phyloP scores from a whole-genome alignment of 805 yeast species.

The Gaillardinia entomophila region DNA sequence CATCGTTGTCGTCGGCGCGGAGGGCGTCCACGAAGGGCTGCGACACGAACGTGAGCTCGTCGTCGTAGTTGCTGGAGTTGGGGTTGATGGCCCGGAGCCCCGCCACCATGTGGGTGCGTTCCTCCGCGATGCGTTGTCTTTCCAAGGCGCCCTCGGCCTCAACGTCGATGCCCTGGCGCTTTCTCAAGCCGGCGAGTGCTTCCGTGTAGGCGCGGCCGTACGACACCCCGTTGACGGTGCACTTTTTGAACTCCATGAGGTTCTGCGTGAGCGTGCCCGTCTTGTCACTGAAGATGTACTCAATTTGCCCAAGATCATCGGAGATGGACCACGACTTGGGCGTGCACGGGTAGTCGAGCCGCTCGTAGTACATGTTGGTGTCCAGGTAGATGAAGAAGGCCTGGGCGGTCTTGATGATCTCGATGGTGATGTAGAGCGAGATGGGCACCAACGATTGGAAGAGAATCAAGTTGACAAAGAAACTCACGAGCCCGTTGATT shows the following conservation, averaged over 20 bases:
- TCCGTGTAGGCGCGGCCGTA: slow-evolving; percentile 83
- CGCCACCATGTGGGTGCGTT: slow-evolving; percentile 54
- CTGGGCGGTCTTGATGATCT: slow-evolving; percentile 76
- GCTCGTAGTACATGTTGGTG: slow-evolving; percentile 61
- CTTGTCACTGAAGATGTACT: slow-evolving; percentile 77
- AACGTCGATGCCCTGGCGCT: slow-evolving; percentile 72
- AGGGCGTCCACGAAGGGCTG: slow-evolving; percentile 61
- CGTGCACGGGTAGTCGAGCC: slow-evolving; percentile 72
- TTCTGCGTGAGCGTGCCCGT: slow-evolving; percentile 83
- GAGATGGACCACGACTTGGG: slow-evolving; percentile 84
- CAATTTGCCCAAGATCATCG: slow-evolving; percentile 83
- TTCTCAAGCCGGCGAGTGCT: slow-evolving; percentile 72
- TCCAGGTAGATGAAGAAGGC: slow-evolving; percentile 78
- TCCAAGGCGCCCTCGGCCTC: slow-evolving; percentile 53
- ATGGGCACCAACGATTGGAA: slow-evolving; percentile 81
- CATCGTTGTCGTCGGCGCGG: slow-evolving; percentile 42
- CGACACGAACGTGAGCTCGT: slow-evolving; percentile 66
- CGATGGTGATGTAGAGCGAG: slow-evolving; percentile 75
- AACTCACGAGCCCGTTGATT: slow-evolving; percentile 63
- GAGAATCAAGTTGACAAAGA: slow-evolving; percentile 70
- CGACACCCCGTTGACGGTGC: slow-evolving; percentile 65
- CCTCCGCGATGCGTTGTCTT: slow-evolving; percentile 49
- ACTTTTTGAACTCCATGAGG: slow-evolving; percentile 80
- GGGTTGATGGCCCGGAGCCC: slow-evolving; percentile 8
- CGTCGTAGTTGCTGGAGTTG: slow-evolving; percentile 38